Evolutionary conservation across 2,329 filamentous ascomycete genomes (phyloP).

Genomic region (Diaporthe capsici): DNA sequence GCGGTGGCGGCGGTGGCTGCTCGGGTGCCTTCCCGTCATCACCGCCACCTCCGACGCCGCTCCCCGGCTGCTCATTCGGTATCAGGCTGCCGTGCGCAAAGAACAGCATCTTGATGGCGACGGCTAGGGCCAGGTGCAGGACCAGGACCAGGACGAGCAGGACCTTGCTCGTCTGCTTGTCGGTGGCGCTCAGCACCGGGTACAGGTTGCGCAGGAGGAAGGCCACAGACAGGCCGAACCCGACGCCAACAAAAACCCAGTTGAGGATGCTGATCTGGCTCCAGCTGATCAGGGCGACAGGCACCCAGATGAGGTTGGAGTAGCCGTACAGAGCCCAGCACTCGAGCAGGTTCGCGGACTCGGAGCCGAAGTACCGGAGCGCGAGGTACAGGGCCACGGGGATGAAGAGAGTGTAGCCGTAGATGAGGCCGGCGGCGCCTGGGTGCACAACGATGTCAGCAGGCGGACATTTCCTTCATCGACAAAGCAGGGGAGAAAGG

Average conservation of each 20-base stretch:
- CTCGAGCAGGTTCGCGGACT: slow-evolving; percentile 92
- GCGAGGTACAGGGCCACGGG: slow-evolving; percentile 89
- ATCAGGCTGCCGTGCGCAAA: slow-evolving; percentile 85
- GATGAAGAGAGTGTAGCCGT: slow-evolving; percentile 93
- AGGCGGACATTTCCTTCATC: neutral
- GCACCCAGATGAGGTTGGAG: slow-evolving; percentile 97
- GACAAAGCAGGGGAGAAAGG: no score
- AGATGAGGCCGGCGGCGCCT: slow-evolving; percentile 91
- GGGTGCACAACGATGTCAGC: slow-evolving; percentile 12
- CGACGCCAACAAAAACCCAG: slow-evolving; percentile 91
- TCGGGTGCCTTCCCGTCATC: slow-evolving; percentile 26
- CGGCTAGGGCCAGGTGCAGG: slow-evolving; percentile 88
- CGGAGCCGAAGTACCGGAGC: slow-evolving; percentile 95
- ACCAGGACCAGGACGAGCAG: slow-evolving; percentile 86
- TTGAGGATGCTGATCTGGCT: slow-evolving; percentile 89
- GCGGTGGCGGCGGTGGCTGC: slow-evolving; percentile 23
- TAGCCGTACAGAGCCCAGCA: slow-evolving; percentile 98
- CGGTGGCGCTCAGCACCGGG: slow-evolving; percentile 92
- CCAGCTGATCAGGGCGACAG: slow-evolving; percentile 92
- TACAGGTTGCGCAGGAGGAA: slow-evolving; percentile 91
- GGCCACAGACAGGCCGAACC: slow-evolving; percentile 84
- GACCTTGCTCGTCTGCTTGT: slow-evolving; percentile 90
- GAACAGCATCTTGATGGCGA: slow-evolving; percentile 97
- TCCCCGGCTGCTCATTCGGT: slow-evolving; percentile 42
- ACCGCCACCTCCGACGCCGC: slow-evolving; percentile 39